phyloP scores from a whole-genome alignment of 2,329 filamentous ascomycete genomes.

The Tolypocladium endophyticum region DNA sequence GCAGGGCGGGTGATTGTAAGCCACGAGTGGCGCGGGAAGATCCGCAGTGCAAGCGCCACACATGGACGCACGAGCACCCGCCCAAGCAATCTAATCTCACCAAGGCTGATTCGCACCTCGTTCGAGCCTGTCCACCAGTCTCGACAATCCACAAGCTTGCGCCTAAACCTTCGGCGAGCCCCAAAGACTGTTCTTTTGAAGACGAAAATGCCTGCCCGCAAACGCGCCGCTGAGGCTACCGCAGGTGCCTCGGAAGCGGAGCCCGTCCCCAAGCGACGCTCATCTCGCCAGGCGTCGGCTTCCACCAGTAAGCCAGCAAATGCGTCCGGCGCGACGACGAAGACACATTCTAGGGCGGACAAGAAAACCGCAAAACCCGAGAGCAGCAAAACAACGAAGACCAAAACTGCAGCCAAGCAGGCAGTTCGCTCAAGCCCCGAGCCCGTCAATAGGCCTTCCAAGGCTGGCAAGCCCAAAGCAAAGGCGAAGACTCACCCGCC shows the following conservation, averaged over 20 bases:
- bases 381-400: neutral
- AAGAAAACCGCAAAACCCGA: neutral
- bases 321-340: neutral
- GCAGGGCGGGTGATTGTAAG: neutral
- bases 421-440: neutral
- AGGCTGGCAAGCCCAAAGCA: neutral
- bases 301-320: neutral
- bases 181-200: neutral
- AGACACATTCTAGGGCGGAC: neutral
- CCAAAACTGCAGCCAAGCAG: neutral
- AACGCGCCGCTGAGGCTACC: neutral
- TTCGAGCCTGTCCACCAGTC: neutral
- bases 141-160: neutral
- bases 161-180: neutral
- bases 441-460: neutral
- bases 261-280: constrained; percentile 15
- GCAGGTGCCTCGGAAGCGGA: constrained; percentile 6
- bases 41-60: neutral
- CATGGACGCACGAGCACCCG: neutral
- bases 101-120: neutral
- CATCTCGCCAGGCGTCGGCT: constrained; percentile 13
- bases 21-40: neutral
- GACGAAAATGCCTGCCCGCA: neutral
- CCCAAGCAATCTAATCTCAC: neutral
- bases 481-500: neutral